Conservation (phyloP, 768 basidiomycete genomes). For the Trametes punicea region DNA sequence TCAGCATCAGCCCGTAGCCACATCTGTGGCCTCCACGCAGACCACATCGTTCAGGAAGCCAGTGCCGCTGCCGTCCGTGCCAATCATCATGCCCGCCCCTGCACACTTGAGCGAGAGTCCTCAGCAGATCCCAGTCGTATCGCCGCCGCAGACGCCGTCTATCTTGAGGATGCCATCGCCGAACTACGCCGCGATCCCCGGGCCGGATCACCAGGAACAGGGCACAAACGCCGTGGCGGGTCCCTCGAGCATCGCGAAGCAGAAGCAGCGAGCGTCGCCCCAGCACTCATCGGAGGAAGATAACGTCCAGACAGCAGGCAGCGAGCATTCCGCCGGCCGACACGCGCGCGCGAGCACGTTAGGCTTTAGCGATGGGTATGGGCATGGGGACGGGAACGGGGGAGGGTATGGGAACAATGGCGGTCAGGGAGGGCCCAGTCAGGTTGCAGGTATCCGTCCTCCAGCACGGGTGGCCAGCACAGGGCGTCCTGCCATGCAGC, state of each 20-base stretch:
- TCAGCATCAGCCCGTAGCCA: not conserved
- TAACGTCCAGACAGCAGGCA: not conserved
- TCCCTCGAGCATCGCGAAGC: not conserved
- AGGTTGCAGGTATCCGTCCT: not conserved
- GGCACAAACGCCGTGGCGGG: not conserved
- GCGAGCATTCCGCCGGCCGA: not conserved
- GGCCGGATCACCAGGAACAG: not conserved
- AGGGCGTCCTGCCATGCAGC: not conserved
- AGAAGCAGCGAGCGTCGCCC: not conserved
- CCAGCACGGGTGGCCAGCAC: constrained; percentile 12
- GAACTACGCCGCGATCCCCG: not conserved
- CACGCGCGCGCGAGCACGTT: not conserved
- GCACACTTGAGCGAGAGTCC: not conserved
- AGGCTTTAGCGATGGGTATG: too few species aligned
- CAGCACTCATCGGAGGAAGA: constrained; percentile 6
- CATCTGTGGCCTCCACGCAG: not conserved
- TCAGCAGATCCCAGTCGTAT: not conserved
- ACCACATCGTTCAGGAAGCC: constrained; percentile 14
- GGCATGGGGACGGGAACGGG: too few species aligned
- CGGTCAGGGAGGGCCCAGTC: not conserved
- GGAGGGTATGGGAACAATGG: not conserved
- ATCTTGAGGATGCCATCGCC: constrained; percentile 7
- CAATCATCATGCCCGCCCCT: constrained; percentile 7
- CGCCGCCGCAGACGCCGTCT: constrained; percentile 5
- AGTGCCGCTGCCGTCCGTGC: constrained; percentile 5